These are phyloP conservation scores for Talaromyces islandicus DNA, from an alignment of 2,329 filamentous ascomycete genomes.

Conservation along the genomic window DNA sequence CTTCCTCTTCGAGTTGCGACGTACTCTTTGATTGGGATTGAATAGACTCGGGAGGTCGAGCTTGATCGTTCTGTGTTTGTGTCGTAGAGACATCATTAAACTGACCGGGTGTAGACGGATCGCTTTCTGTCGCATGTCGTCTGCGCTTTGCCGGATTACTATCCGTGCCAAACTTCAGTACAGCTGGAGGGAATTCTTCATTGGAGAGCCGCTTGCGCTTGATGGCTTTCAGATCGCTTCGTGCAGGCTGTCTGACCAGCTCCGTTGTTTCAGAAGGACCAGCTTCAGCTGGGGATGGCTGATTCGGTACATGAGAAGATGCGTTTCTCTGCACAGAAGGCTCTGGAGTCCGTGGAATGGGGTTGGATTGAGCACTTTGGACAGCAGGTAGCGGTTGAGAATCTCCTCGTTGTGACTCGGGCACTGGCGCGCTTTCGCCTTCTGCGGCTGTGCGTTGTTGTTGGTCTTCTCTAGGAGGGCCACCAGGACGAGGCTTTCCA, in stretches of 20 bases:
- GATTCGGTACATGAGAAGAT: neutral
- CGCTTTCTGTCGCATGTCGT: slow-evolving; percentile 8
- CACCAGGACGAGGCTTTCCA: slow-evolving; percentile 29
- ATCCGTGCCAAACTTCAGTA: neutral
- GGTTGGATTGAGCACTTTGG: neutral
- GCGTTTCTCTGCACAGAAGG: neutral
- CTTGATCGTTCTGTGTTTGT: neutral
- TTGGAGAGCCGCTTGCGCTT: slow-evolving; percentile 9
- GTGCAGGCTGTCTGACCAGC: neutral
- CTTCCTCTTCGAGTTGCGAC: neutral
- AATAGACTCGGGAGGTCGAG: neutral
- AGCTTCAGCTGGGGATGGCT: neutral
- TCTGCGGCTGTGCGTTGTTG: neutral
- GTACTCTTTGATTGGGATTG: slow-evolving; percentile 9
- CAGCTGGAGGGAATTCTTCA: neutral
- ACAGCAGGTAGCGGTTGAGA: neutral
- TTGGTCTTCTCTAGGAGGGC: slow-evolving; percentile 4
- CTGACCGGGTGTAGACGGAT: slow-evolving; percentile 4
- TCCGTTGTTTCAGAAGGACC: neutral
- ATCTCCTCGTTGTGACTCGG: neutral
- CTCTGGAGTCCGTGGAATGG: neutral
- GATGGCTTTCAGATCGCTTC: neutral
- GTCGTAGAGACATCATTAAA: neutral
- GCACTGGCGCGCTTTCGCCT: neutral
- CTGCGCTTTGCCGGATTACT: neutral